Percentiles rank a stretch among this genome's conserved stretches.
Conservation (phyloP, 768 basidiomycete genomes). For the Obba rivulosa region DNA sequence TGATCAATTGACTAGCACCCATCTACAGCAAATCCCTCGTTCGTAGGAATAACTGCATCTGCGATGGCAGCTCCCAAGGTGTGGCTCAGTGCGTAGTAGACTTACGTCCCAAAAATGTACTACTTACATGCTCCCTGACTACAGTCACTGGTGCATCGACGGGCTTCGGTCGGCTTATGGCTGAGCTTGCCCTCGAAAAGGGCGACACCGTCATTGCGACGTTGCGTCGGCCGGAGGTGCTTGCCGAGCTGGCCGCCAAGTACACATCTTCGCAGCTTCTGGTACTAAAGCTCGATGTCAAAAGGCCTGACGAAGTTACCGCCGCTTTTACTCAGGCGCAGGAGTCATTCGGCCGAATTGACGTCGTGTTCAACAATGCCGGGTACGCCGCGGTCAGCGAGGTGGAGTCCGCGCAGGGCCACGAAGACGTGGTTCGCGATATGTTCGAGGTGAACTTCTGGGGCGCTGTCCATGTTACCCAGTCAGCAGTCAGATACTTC, state of each 20-base stretch:
- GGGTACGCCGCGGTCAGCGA: slow-evolving; percentile 26
- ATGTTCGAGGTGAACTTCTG: slow-evolving; percentile 24
- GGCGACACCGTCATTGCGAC: slow-evolving; percentile 41
- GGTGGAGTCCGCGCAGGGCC: slow-evolving; percentile 27
- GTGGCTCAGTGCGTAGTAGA: slow-evolving; percentile 15
- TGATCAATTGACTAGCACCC: no score
- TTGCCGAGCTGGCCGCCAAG: slow-evolving; percentile 23
- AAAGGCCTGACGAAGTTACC: slow-evolving; percentile 23
- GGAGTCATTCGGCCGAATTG: slow-evolving; percentile 35
- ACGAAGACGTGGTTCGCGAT: slow-evolving; percentile 8
- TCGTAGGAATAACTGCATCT: background rate
- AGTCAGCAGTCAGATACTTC: slow-evolving; percentile 28
- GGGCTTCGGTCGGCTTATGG: slow-evolving; percentile 33
- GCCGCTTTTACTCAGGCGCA: slow-evolving; percentile 30
- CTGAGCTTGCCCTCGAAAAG: slow-evolving; percentile 27
- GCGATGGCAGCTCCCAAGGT: slow-evolving; percentile 3
- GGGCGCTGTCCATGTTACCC: slow-evolving; percentile 23
- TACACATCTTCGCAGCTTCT: slow-evolving; percentile 30
- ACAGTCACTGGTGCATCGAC: slow-evolving; percentile 37
- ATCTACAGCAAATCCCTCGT: no score
- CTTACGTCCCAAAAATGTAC: background rate
- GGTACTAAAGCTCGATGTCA: slow-evolving; percentile 36
- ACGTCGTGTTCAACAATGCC: slow-evolving; percentile 44
- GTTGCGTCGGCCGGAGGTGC: slow-evolving; percentile 30
- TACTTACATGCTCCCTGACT: background rate